Percentiles rank a stretch among this genome's conserved stretches.
phyloP scores from a whole-genome alignment of 116 monocot genomes.

The Iris pallida region DNA sequence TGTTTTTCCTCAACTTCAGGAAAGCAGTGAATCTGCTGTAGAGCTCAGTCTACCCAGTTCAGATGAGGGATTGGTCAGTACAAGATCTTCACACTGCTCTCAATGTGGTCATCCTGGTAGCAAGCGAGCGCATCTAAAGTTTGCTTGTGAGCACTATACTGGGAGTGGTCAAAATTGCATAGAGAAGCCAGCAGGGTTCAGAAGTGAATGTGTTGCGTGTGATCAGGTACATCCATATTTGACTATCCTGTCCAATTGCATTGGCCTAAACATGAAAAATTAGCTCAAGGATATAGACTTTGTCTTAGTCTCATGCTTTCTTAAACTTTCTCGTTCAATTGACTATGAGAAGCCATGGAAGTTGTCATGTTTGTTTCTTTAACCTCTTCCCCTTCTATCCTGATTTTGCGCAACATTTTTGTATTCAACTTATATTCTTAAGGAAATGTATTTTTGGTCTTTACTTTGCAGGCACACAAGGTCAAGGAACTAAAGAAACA shows the following conservation, averaged over 20 bases:
- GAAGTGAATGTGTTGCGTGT: constrained; percentile 63
- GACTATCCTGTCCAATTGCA: too few relatives aligned
- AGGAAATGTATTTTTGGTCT: background rate
- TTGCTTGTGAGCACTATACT: constrained; percentile 57
- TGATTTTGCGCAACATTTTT: too few relatives aligned
- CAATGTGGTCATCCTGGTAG: constrained; percentile 89
- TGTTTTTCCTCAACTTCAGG: constrained; percentile 11
- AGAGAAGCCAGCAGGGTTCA: constrained; percentile 64
- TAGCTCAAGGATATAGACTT: too few relatives aligned
- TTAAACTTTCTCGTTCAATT: too few relatives aligned
- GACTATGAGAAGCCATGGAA: background rate
- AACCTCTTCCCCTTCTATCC: background rate
- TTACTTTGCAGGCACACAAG: constrained; percentile 46
- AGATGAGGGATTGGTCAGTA: constrained; percentile 14
- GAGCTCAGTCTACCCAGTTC: constrained; percentile 17
- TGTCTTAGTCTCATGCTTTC: too few relatives aligned
- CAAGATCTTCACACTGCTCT: constrained; percentile 69
- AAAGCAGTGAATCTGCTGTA: constrained; percentile 5
- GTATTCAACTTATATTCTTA: background rate
- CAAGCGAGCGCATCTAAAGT: constrained; percentile 51
- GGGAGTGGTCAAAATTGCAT: constrained; percentile 48
- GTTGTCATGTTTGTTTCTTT: background rate
- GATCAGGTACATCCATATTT: constrained; percentile 37
- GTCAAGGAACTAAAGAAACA: constrained; percentile 57
- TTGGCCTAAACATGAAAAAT: too few relatives aligned